Base-by-base conservation (phyloP, 2,329 filamentous ascomycete species). In the Diaporthe aspalathi region DNA sequence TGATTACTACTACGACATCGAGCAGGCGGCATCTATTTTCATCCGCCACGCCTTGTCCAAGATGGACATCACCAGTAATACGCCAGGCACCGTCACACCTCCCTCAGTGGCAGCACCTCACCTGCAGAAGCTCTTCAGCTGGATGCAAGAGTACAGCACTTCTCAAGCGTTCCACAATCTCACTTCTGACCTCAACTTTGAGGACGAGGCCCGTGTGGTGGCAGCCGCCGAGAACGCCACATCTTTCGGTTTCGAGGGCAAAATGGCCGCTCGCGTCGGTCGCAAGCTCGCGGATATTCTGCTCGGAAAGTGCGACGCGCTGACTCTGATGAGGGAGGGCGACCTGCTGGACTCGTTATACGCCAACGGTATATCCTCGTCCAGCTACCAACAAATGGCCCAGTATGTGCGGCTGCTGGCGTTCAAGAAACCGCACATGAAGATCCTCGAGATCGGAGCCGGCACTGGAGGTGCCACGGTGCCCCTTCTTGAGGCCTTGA, bases 181-280 rank as follows among this genome's bases (percentile, higher is more conserved):
- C 3, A 67, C 65, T 1, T 22, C 68, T 3, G 65, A 49, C 16
- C 63, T 70, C 12, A 47, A 32, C 17, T 38, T 49, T 1, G 68
- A 73, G 43, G 40, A 73, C 0, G 71, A 74, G 12, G 63, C 67
- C 4, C 54, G 45, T 0, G 43, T 74, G 5, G 72, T 76, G 53
- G 5, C n/a, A 9, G 43, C 24, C 1, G 57, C 57, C 2, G 57
- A 63, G 20, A 49, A 63, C 6, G 43, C 43, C 20, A 12, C 6
- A 1, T 9, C 8, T 27, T 24, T 63, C 20, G 5, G 52, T 2
- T 71, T 67, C 17, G 69, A 71, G 14, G 69, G 69, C 6, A 65
- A 67, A n/a, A 70, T 66, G 66, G 56, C 69, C 6, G 40, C 70
- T 22, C 56, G 50, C 2, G 69, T 72, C 40, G 70, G 70, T 29